A percentile compares a stretch with the other conserved stretches of the same genome.
Evolutionary conservation across 352 stramenopile species (phyloP).

Genomic region (Blastocystis sp.): DNA sequence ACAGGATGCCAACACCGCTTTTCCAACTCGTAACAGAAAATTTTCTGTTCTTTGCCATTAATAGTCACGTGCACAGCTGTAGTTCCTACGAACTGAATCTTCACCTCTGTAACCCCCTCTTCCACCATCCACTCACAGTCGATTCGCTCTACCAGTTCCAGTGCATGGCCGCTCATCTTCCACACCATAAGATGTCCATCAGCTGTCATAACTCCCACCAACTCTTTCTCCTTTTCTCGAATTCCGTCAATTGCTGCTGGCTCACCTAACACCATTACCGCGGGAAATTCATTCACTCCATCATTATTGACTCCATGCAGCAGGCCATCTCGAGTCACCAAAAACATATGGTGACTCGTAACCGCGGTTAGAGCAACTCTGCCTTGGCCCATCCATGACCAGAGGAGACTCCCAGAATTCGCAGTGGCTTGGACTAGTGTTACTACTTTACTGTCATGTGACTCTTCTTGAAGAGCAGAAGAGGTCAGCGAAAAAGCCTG

Average conservation of each 20-base stretch:
- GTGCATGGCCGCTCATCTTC: not conserved
- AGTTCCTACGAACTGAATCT: not conserved
- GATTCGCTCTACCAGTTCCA: not conserved
- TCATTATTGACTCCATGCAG: not conserved
- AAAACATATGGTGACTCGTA: not conserved
- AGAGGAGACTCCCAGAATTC: not conserved
- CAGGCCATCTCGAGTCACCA: not conserved
- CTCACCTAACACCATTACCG: not conserved
- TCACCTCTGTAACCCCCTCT: not conserved
- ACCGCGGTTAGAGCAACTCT: not conserved
- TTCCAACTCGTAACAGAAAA: not conserved
- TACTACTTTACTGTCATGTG: not conserved
- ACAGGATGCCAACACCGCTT: not conserved
- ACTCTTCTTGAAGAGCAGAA: not conserved
- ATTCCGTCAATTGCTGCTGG: not conserved
- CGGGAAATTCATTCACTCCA: not conserved
- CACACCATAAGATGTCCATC: not conserved
- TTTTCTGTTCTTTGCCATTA: not conserved
- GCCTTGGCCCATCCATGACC: conserved; percentile 33
- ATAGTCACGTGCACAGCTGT: not conserved
- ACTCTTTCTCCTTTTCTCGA: not conserved
- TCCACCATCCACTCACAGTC: not conserved
- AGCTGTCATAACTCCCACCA: not conserved
- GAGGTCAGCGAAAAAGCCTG: not conserved
- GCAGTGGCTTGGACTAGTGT: not conserved